Conservation (phyloP, 2,329 filamentous ascomycete genomes). For the Purpureocillium takamizusanense region DNA sequence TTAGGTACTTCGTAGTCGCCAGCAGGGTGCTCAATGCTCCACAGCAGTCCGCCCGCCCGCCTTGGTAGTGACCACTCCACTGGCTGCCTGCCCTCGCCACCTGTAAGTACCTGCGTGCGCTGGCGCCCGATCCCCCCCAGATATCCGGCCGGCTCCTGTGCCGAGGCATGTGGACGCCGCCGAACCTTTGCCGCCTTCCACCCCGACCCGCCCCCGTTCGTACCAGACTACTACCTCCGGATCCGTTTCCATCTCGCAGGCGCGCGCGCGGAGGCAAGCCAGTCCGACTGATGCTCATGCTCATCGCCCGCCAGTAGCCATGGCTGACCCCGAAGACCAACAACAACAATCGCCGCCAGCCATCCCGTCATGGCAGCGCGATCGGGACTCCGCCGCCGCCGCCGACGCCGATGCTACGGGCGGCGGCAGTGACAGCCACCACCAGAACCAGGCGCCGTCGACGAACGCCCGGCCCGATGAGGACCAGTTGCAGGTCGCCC, state of each 20-base stretch:
- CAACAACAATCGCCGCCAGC: conserved; percentile 8
- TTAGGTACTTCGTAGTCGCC: too few relatives aligned
- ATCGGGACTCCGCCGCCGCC: too few relatives aligned
- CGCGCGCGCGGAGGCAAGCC: too few relatives aligned
- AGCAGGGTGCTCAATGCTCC: too few relatives aligned
- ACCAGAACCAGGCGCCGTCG: too few relatives aligned
- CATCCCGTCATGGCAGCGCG: conserved; percentile 24
- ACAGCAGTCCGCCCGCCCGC: too few relatives aligned
- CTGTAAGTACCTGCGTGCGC: too few relatives aligned
- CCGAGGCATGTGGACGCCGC: conserved; percentile 6
- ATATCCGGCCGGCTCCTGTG: conserved; percentile 3
- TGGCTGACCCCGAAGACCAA: conserved; percentile 24
- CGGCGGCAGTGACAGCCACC: too few relatives aligned
- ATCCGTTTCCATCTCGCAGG: too few relatives aligned
- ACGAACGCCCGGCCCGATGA: background rate
- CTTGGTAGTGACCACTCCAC: too few relatives aligned
- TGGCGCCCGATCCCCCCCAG: background rate
- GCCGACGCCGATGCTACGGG: too few relatives aligned
- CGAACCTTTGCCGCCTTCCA: conserved; percentile 8
- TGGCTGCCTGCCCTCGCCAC: too few relatives aligned
- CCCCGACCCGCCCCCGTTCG: background rate
- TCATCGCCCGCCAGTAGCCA: conserved; percentile 6
- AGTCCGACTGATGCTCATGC: background rate
- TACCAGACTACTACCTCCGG: background rate
- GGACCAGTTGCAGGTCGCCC: conserved; percentile 51